Evolutionary conservation across 192 early-diverging fungal genomes (phyloP).

Genomic region (Polychytrium aggregatum): DNA sequence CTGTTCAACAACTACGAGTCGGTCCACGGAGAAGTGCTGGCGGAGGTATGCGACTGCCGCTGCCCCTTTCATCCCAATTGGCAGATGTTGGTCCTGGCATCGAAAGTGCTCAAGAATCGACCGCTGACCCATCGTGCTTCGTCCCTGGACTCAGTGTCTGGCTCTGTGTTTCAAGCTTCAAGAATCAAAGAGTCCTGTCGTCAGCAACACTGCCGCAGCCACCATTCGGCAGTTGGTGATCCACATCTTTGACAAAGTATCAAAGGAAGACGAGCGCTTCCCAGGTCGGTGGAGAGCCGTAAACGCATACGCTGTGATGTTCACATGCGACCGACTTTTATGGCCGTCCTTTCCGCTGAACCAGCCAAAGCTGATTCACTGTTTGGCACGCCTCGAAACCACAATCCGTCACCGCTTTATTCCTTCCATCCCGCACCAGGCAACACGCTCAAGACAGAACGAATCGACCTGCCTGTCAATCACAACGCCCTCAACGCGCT

Average conservation of each 20-base stretch:
- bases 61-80: too few species aligned
- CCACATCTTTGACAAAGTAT: conserved; percentile 74
- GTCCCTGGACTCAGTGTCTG: conserved; percentile 62
- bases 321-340: conserved; percentile 7
- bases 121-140: too few species aligned
- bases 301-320: neutral
- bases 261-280: conserved; percentile 47
- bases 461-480: too few species aligned
- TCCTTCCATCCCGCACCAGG: too few species aligned
- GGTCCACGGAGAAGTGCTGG: conserved; percentile 72
- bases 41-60: conserved; percentile 57
- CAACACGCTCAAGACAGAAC: too few species aligned
- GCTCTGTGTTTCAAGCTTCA: conserved; percentile 74
- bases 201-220: conserved; percentile 78
- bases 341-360: too few species aligned
- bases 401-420: too few species aligned
- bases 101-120: too few species aligned
- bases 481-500: too few species aligned
- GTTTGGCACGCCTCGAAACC: too few species aligned
- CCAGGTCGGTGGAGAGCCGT: conserved; percentile 3
- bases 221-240: conserved; percentile 77
- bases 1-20: conserved; percentile 68
- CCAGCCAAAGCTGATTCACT: too few species aligned
- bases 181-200: conserved; percentile 67
- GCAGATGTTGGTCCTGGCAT: too few species aligned